Conservation (phyloP, 768 basidiomycete species). For the Lactarius sanguifluus region DNA sequence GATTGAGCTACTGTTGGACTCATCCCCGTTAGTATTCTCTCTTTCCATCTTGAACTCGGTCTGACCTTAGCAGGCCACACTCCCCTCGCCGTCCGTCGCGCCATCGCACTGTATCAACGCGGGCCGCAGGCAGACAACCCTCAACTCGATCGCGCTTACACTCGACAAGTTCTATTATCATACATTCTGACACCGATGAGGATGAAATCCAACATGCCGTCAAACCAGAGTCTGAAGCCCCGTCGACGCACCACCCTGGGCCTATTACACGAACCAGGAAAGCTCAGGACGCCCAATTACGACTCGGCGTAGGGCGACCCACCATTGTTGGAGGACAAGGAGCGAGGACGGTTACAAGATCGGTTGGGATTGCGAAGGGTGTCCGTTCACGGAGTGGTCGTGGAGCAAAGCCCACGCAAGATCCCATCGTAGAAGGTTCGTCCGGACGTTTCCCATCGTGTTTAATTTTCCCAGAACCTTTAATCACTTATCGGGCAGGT, state of each 20-base stretch:
- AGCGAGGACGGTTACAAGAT: conserved; percentile 62
- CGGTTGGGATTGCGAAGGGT: conserved; percentile 48
- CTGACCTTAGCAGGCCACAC: conserved; percentile 23
- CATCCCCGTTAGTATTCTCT: conserved; percentile 27
- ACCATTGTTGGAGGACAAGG: conserved; percentile 63
- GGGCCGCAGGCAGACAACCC: conserved; percentile 14
- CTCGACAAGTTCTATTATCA: conserved; percentile 29
- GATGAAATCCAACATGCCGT: conserved; percentile 23
- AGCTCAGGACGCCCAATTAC: conserved; percentile 68
- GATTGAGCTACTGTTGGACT: conserved; percentile 70
- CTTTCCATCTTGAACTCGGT: conserved; percentile 7
- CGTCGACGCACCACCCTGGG: conserved; percentile 31
- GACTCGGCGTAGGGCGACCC: conserved; percentile 72
- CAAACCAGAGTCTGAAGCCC: conserved; percentile 34
- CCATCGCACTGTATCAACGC: conserved; percentile 20
- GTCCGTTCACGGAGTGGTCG: conserved; percentile 53
- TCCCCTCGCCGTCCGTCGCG: conserved; percentile 23
- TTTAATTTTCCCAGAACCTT: conserved; percentile 2
- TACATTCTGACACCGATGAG: conserved; percentile 31
- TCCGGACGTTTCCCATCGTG: not conserved
- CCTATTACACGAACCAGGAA: conserved; percentile 55
- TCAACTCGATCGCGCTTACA: conserved; percentile 26
- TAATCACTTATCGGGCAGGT: conserved; percentile 9
- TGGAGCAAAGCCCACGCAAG: conserved; percentile 50
- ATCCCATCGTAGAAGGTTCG: conserved; percentile 50